phyloP scores from a whole-genome alignment of 2,329 filamentous ascomycete species.

The Pseudogymnoascus sp. region DNA sequence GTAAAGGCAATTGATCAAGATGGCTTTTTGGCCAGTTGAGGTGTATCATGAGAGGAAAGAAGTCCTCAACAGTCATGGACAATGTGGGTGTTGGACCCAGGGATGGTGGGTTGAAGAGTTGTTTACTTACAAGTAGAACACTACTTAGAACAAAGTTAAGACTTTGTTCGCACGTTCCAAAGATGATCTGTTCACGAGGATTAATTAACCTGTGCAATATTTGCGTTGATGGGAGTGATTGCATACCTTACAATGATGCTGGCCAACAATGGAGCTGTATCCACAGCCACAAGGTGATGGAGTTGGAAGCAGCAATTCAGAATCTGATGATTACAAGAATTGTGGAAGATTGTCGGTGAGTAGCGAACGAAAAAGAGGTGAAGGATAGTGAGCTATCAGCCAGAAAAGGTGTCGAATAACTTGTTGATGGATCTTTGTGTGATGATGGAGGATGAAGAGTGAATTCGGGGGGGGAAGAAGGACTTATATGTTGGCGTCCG shows the following conservation, averaged over 20 bases:
- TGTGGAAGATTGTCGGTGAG: neutral
- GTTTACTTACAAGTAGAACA: conserved; percentile 5
- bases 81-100: neutral
- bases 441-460: neutral
- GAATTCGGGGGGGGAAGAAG: neutral
- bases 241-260: conserved; percentile 2
- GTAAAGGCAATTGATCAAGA: neutral
- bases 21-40: neutral
- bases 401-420: conserved; percentile 1
- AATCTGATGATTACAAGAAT: conserved; percentile 10
- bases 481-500: neutral
- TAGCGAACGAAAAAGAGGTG: conserved; percentile 10
- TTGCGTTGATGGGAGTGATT: neutral
- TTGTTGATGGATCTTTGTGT: conserved; percentile 9
- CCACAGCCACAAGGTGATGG: neutral
- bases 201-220: neutral
- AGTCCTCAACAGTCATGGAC: neutral
- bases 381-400: conserved; percentile 10
- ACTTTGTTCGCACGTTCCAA: neutral
- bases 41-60: neutral
- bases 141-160: neutral
- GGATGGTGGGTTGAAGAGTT: neutral
- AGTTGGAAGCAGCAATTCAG: neutral
- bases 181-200: neutral
- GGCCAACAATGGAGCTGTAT: neutral